Evolutionary conservation across 1,284 basidiomycete genomes (phyloP).

Genomic region (Rhizoctonia solani): DNA sequence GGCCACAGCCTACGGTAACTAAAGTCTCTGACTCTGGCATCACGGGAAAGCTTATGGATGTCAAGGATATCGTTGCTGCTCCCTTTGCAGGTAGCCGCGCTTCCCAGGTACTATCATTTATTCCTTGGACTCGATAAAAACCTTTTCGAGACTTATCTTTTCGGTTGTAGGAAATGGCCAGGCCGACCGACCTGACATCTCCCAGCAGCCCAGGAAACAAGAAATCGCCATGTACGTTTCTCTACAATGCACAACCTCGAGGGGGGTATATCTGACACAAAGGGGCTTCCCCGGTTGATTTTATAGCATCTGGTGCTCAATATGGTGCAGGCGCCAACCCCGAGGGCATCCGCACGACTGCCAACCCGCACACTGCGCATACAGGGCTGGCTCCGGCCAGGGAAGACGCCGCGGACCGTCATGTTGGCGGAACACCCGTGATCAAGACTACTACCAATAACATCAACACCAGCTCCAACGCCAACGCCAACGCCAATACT

Average conservation of each 20-base stretch:
- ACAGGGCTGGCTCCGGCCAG: slow-evolving; percentile 3
- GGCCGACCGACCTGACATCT: too few relatives aligned
- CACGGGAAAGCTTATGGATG: slow-evolving; percentile 1
- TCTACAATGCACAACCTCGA: too few relatives aligned
- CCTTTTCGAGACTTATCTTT: too few relatives aligned
- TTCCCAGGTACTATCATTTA: too few relatives aligned
- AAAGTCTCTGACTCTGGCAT: slow-evolving; percentile 26
- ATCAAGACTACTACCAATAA: neutral
- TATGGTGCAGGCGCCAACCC: neutral
- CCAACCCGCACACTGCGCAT: slow-evolving; percentile 24
- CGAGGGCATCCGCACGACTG: slow-evolving; percentile 23
- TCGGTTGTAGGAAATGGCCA: too few relatives aligned
- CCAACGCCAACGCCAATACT: too few relatives aligned
- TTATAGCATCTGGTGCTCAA: neutral
- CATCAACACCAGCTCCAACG: too few relatives aligned
- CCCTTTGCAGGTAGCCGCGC: slow-evolving; percentile 24
- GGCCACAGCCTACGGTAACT: slow-evolving; percentile 3
- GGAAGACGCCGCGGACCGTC: neutral
- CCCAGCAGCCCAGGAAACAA: too few relatives aligned
- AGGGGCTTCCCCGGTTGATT: too few relatives aligned
- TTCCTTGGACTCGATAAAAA: too few relatives aligned
- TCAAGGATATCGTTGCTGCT: slow-evolving; percentile 2
- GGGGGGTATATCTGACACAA: too few relatives aligned
- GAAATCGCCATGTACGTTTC: neutral
- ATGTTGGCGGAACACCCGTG: slow-evolving; percentile 7